Percentiles rank a stretch among this genome's conserved stretches.
Evolutionary conservation across 129 eudicot genomes (phyloP).

Genomic region (Sambucus nigra): DNA sequence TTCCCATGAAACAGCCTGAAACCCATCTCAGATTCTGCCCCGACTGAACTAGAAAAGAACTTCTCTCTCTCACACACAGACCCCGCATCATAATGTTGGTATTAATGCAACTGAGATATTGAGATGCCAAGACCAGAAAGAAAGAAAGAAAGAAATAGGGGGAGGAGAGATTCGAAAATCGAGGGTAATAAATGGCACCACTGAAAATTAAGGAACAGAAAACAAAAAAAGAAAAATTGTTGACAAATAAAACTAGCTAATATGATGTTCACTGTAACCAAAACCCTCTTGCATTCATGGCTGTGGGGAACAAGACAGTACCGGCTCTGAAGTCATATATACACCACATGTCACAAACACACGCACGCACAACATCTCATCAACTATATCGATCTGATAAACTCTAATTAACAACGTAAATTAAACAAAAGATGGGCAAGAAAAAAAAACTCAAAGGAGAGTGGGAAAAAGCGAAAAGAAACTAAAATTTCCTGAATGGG

Average conservation of each 20-base stretch:
- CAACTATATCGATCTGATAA: not conserved
- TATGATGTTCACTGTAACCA: conserved; percentile 16
- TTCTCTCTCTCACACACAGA: conserved; percentile 7
- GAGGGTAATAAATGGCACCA: conserved; percentile 29
- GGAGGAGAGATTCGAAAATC: conserved; percentile 2
- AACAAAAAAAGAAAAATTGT: conserved; percentile 7
- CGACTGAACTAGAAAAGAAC: conserved; percentile 34
- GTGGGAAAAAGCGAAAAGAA: not conserved
- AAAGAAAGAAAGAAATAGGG: conserved; percentile 15
- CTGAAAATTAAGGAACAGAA: conserved; percentile 9
- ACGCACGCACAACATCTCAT: conserved; percentile 21
- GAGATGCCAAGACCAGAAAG: conserved; percentile 32
- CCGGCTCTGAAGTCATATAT: conserved; percentile 17
- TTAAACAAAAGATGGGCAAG: conserved; percentile 2
- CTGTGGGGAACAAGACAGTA: conserved; percentile 5
- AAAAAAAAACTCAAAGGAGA: not conserved
- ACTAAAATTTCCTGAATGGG: conserved; percentile 20
- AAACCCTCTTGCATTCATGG: conserved; percentile 26
- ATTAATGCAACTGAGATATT: conserved; percentile 53
- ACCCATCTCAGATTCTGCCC: conserved; percentile 19
- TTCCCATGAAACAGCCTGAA: conserved; percentile 19
- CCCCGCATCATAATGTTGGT: not conserved
- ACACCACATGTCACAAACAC: conserved; percentile 20
- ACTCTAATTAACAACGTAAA: not conserved
- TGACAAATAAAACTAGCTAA: not conserved